Evolutionary conservation across 768 basidiomycete genomes (phyloP), one percentile per base, ranked within the genome.

Genomic region (Porphyrellus cyaneotinctus): DNA sequence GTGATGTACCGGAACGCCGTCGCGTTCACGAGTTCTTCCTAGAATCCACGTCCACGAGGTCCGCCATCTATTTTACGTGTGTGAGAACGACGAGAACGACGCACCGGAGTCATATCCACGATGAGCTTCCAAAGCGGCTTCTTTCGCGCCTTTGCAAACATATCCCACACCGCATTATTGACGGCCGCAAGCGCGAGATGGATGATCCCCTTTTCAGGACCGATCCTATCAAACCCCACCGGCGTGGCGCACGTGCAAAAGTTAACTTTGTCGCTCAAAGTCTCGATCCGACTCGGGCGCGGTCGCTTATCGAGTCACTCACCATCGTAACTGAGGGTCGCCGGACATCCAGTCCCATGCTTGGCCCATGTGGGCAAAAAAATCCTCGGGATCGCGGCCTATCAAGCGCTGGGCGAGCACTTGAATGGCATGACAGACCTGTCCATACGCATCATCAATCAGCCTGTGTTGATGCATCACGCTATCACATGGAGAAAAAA

Each of bases 111-210:
- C 74, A 95, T 91, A 61, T 95, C 94, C 4, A 85, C 85, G 43
- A 95, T 76, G 10, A 95, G 77, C 69, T 95, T 94, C 93, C 94
- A 97, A 4, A 95, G 72, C 3, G 93, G 92, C 73, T 95, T 95
- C 53, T 79, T 75, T 59, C 86, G 72, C 31, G 85, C 75, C 39
- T 83, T 80, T 3, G 91, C 88, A 62, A 82, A 92, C 82, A 93
- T 83, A 62, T 95, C 94, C 93, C 92, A 95, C 10, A 95, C 64
- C 1, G 92, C 93, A 64, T 95, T 95, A 66, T 90, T 80, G 15
- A 95, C 90, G 2, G 91, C 90, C 1, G 84, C 90, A 1, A 88
- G 82, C 2, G 91, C 89, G 44, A 95, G 84, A 65, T 91, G 88
- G 54, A 95, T 93, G 3, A 95, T 86, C 44, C 92, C 93, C 70